Percentiles rank a stretch among this genome's conserved stretches.
Evolutionary conservation across 257 asterid genomes (phyloP).

Genomic region (Nyctanthes arbortristis): DNA sequence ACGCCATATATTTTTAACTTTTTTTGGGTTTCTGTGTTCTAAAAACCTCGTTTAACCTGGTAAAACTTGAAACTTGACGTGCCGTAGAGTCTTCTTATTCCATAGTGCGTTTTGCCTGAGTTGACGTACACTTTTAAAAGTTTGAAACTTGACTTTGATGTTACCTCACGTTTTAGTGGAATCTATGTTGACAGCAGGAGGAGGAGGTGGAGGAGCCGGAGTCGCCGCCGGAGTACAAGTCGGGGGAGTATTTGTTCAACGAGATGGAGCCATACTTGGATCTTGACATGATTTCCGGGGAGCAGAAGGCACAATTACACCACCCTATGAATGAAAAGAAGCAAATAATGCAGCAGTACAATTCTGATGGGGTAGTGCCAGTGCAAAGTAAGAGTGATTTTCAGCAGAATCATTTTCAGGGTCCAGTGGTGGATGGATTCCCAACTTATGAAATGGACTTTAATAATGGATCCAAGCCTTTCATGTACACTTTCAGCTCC

Average conservation of each 20-base stretch:
- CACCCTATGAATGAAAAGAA: slow-evolving; percentile 11
- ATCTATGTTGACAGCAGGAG: no score
- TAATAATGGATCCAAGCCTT: slow-evolving; percentile 52
- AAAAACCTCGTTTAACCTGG: no score
- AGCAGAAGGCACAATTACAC: slow-evolving; percentile 7
- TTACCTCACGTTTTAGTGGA: no score
- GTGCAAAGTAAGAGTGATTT: slow-evolving; percentile 8
- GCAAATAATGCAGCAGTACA: slow-evolving; percentile 30
- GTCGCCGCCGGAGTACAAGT: slow-evolving; percentile 41
- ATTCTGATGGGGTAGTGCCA: slow-evolving; percentile 46
- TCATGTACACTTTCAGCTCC: slow-evolving; percentile 72
- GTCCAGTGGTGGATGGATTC: not conserved
- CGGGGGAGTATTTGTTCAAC: slow-evolving; percentile 19
- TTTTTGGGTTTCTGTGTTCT: no score
- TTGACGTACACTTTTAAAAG: no score
- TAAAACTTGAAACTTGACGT: no score
- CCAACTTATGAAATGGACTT: slow-evolving; percentile 63
- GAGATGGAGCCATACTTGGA: slow-evolving; percentile 12
- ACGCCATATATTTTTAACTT: no score
- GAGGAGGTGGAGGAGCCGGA: slow-evolving; percentile 8
- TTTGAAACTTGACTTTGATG: no score
- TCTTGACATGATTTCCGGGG: slow-evolving; percentile 1
- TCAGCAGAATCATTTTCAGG: not conserved
- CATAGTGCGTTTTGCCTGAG: no score
- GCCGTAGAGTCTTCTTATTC: no score